Evolutionary conservation across 495 filamentous ascomycete genomes (phyloP).

Genomic region (Hyaloscypha bicolor): DNA sequence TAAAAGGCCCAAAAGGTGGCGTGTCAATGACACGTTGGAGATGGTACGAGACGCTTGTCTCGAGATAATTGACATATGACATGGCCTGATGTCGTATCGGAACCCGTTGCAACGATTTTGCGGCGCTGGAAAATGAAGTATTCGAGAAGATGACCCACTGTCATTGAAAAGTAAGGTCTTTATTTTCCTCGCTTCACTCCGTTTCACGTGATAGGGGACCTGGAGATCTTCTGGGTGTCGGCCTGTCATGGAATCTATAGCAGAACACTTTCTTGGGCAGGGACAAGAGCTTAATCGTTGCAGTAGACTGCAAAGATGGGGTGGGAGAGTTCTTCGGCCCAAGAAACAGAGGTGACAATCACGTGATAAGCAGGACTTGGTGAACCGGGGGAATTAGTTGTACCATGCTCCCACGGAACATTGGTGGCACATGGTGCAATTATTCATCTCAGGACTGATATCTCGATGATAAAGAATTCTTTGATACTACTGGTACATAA

Average conservation of each 20-base stretch:
- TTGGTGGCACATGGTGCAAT: no score
- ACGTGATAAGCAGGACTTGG: no score
- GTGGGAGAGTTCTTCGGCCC: background rate
- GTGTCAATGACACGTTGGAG: constrained; percentile 2
- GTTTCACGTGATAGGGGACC: background rate
- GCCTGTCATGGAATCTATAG: background rate
- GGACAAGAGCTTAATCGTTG: background rate
- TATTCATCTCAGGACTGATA: no score
- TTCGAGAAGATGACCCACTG: background rate
- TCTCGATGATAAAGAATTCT: no score
- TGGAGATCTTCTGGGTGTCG: background rate
- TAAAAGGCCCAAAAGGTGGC: background rate
- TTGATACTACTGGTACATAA: no score
- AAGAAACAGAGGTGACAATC: no score
- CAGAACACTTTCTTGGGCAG: background rate
- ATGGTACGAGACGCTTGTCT: background rate
- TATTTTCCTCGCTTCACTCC: background rate
- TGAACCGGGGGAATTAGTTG: no score
- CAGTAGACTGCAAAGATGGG: background rate
- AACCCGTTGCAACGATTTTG: background rate
- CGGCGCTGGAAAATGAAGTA: no score
- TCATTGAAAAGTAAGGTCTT: background rate
- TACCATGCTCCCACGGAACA: no score
- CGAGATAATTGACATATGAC: background rate
- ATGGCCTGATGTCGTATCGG: background rate